These are phyloP conservation scores for Fagopyrum tataricum DNA, from an alignment of 148 eudicot genomes.

Conservation along the genomic window DNA sequence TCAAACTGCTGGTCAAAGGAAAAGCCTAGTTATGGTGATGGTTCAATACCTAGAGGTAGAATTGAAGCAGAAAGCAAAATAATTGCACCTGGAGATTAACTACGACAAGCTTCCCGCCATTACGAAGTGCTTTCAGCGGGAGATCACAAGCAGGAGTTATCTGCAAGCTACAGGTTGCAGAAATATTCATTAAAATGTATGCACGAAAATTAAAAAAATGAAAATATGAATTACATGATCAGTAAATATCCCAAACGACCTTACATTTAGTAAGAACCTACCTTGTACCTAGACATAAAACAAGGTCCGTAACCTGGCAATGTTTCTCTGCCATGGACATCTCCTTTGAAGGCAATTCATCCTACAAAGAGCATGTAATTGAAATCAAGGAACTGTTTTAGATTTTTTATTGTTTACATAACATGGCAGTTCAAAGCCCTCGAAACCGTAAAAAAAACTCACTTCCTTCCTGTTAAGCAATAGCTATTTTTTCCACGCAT, in stretches of 20 bases:
- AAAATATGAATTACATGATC: not conserved
- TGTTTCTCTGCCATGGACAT: slow-evolving; percentile 81
- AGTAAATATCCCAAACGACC: not conserved
- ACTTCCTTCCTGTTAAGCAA: not conserved
- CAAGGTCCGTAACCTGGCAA: slow-evolving; percentile 87
- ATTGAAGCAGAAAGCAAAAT: not conserved
- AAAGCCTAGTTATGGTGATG: not conserved
- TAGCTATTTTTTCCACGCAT: not conserved
- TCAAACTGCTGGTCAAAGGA: not conserved
- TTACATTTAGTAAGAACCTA: slow-evolving; percentile 16
- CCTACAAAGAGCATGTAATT: slow-evolving; percentile 34
- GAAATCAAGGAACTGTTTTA: not conserved
- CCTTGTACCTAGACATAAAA: slow-evolving; percentile 97
- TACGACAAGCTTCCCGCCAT: slow-evolving; percentile 83
- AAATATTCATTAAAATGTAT: slow-evolving; percentile 4
- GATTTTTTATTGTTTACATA: not conserved
- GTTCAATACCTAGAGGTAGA: not conserved
- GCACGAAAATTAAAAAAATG: not conserved
- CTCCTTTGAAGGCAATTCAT: slow-evolving; percentile 85
- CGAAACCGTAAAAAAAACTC: not conserved
- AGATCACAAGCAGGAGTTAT: slow-evolving; percentile 96
- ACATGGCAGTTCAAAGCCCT: not conserved
- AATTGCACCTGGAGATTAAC: slow-evolving; percentile 91
- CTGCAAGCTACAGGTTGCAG: slow-evolving; percentile 74
- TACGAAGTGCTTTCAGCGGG: slow-evolving; percentile 75